Evolutionary conservation across 2,329 filamentous ascomycete species (phyloP).

Genomic region (Aspergillus floridensis): DNA sequence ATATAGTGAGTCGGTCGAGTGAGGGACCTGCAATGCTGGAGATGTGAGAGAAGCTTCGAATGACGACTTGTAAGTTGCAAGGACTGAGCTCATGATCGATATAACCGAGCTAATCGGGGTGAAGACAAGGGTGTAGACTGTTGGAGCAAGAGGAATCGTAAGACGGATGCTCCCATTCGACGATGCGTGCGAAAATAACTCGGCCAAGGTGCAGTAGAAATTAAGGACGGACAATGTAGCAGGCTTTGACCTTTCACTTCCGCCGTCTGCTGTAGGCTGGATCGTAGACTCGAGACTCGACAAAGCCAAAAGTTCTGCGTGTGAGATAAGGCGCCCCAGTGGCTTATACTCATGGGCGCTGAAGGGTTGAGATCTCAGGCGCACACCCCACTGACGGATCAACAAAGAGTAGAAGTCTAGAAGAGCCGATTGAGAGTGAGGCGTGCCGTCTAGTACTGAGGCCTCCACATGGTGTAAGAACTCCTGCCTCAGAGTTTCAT

Average conservation of each 20-base stretch:
- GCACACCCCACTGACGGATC: conserved; percentile 54
- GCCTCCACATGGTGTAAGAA: conserved; percentile 43
- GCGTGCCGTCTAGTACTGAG: conserved; percentile 35
- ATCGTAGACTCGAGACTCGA: conserved; percentile 55
- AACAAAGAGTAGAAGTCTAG: conserved; percentile 67
- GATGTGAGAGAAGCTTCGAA: conserved; percentile 63
- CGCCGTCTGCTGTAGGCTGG: conserved; percentile 10
- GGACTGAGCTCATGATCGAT: conserved; percentile 66
- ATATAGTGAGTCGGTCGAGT: conserved; percentile 44
- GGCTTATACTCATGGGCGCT: conserved; percentile 27
- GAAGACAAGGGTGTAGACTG: conserved; percentile 72
- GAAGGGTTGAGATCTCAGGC: conserved; percentile 30
- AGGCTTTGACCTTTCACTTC: conserved; percentile 21
- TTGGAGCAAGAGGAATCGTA: conserved; percentile 63
- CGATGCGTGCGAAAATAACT: conserved; percentile 53
- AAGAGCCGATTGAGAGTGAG: conserved; percentile 57
- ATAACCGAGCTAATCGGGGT: conserved; percentile 60
- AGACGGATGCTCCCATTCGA: conserved; percentile 60
- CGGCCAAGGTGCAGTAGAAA: conserved; percentile 65
- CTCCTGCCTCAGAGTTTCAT: conserved; percentile 33
- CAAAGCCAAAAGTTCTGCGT: conserved; percentile 54
- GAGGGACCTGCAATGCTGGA: conserved; percentile 33
- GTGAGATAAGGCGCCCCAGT: conserved; percentile 49
- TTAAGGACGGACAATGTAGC: conserved; percentile 58
- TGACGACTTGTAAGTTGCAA: conserved; percentile 70